These are phyloP conservation scores for Sporobolomyces roseus DNA, from an alignment of 768 basidiomycete genomes.

Conservation along the genomic window DNA sequence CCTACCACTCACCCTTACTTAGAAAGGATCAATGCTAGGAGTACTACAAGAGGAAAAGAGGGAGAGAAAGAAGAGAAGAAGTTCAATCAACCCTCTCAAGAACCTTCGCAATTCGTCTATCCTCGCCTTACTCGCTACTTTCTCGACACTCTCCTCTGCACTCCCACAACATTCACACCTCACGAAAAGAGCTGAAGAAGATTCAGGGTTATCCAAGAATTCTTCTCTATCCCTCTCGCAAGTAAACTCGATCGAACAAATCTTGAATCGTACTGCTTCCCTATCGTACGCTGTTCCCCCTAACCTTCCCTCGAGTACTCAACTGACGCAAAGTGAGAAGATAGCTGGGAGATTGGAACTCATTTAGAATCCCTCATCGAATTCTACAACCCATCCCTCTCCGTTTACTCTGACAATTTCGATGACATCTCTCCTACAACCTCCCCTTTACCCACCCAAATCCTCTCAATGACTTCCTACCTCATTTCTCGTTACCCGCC, in stretches of 20 bases:
- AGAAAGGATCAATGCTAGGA: too few relatives aligned
- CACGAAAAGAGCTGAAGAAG: slow-evolving; percentile 2
- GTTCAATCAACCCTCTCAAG: too few relatives aligned
- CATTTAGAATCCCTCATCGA: slow-evolving; percentile 28
- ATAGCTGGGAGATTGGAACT: slow-evolving; percentile 33
- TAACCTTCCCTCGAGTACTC: not conserved
- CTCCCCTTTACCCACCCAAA: not conserved
- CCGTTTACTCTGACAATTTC: slow-evolving; percentile 1
- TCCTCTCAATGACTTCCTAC: not conserved
- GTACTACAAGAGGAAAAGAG: too few relatives aligned
- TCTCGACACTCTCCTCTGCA: too few relatives aligned
- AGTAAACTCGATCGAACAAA: not conserved
- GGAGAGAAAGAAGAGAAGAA: too few relatives aligned
- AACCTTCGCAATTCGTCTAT: too few relatives aligned
- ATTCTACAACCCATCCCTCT: slow-evolving; percentile 5
- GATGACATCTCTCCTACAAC: not conserved
- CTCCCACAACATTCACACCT: too few relatives aligned
- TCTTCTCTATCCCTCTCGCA: not conserved
- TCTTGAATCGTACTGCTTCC: slow-evolving; percentile 26
- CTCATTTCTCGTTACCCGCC: not conserved
- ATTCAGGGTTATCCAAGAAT: not conserved
- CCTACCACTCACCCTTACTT: too few relatives aligned
- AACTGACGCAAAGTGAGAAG: not conserved
- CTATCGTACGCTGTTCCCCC: not conserved
- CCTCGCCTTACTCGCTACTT: too few relatives aligned